Base-by-base conservation (phyloP, 169 alveolate species). In the Blepharisma undulans region DNA sequence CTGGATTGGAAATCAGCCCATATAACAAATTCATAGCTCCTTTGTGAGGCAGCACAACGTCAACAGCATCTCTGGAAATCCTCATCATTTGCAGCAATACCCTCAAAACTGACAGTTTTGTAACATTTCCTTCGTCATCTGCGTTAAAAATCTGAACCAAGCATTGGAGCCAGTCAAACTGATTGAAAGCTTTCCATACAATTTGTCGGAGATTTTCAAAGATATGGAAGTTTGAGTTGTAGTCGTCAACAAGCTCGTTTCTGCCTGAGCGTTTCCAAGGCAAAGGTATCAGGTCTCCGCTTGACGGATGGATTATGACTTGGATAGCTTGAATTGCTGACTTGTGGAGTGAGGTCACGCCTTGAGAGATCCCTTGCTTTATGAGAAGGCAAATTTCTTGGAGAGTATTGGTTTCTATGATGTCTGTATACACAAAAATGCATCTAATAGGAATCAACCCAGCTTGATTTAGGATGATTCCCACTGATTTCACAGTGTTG, bases 181-280 rank as follows among this genome's bases (percentile, higher is more conserved):
- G 96, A 14, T 60, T 32, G 29, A 94, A 36, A n/a, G 81, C 33
- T 7, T 61, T 71, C 80, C 86, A 87, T 0, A 93, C 86, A 22
- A 90, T 29, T 3, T 89, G 36, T 90, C 94, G 93, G 12, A 96
- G 77, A 10, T 61, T 34, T 22, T 96, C 98, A 86, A 94, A 96
- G 14, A 82, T 48, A 1, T 88, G 91, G 19, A 94, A 88, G 59
- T 92, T 80, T 79, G 95, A 97, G 81, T 89, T 78, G 76, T 84
- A 95, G 59, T 95, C 97, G 76, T 71, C 60, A 19, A 95, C 91
- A 76, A 88, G 22, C 10, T 88, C 92, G 25, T 34, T 88, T 66
- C 71, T 18, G 87, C 87, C 61, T 33, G 93, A 94, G 78, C 97
- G 88, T 59, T 96, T 96, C 98, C 98, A 96, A 16, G 98, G 98